phyloP scores from a whole-genome alignment of 2,329 filamentous ascomycete species.

The Microdochium bolleyi region DNA sequence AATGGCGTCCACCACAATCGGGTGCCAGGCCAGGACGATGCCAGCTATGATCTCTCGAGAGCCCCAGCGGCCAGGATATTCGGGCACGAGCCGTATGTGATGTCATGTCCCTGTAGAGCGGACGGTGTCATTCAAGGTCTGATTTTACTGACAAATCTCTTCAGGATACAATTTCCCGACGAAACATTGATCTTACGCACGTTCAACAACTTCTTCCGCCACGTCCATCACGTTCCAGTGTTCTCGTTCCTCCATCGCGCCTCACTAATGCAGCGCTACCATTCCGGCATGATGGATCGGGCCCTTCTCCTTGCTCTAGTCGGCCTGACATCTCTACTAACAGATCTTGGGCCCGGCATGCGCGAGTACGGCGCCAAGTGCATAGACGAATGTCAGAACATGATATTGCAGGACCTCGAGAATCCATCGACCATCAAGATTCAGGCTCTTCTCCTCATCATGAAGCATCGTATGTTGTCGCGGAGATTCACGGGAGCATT shows the following conservation, averaged over 20 bases:
- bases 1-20: constrained; percentile 21
- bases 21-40: constrained; percentile 16
- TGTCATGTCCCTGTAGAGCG: constrained; percentile 7
- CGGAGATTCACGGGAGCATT: constrained; percentile 37
- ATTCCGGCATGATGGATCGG: constrained; percentile 46
- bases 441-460: constrained; percentile 34
- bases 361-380: constrained; percentile 45
- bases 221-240: constrained; percentile 51
- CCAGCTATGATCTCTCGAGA: constrained; percentile 9
- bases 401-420: constrained; percentile 45
- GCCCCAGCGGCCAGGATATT: constrained; percentile 8
- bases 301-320: constrained; percentile 45
- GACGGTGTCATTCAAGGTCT: no score
- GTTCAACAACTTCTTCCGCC: constrained; percentile 49
- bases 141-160: constrained; percentile 11
- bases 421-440: constrained; percentile 49
- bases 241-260: constrained; percentile 52
- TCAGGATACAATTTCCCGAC: constrained; percentile 30
- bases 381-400: constrained; percentile 43
- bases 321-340: constrained; percentile 47
- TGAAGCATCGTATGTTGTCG: constrained; percentile 37
- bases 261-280: constrained; percentile 51
- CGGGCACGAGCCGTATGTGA: constrained; percentile 13
- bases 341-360: constrained; percentile 43
- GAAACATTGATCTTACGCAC: constrained; percentile 42